Conservation (phyloP, 371 early-diverging fungal species). For the Mucor velutinosus region DNA sequence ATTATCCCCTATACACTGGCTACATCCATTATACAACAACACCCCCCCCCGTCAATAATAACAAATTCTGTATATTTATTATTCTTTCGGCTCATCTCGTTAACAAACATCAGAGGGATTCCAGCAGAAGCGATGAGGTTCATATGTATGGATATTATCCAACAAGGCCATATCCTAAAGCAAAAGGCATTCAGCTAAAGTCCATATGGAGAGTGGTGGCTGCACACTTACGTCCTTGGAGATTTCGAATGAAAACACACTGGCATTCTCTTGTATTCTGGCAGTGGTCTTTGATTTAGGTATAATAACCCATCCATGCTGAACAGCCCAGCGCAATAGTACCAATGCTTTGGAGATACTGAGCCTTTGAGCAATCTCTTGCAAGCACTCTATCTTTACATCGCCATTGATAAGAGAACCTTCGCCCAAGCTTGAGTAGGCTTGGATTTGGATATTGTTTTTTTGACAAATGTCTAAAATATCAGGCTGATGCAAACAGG, state of each 20-base stretch:
- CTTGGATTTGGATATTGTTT: constrained; percentile 65
- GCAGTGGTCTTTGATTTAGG: constrained; percentile 64
- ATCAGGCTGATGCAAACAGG: constrained; percentile 46
- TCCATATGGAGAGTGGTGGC: background rate
- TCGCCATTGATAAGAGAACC: constrained; percentile 60
- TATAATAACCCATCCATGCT: constrained; percentile 62
- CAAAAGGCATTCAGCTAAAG: background rate
- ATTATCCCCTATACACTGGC: too few relatives aligned
- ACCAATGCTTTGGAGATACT: constrained; percentile 64
- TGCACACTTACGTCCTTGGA: constrained; percentile 40
- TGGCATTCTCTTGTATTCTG: constrained; percentile 60
- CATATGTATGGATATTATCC: constrained; percentile 43
- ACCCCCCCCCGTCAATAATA: too few relatives aligned
- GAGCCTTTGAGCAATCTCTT: constrained; percentile 34
- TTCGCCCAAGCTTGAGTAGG: constrained; percentile 93
- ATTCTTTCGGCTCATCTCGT: too few relatives aligned
- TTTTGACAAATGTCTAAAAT: constrained; percentile 34
- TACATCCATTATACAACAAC: too few relatives aligned
- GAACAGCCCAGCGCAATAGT: constrained; percentile 80
- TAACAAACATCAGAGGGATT: constrained; percentile 46
- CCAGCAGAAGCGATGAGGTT: constrained; percentile 71
- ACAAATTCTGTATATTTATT: too few relatives aligned
- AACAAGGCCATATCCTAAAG: constrained; percentile 61
- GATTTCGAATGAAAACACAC: constrained; percentile 45
- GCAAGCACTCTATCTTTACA: constrained; percentile 23